Evolutionary conservation across 257 asterid genomes (phyloP).

Genomic region (Lavandula angustifolia): DNA sequence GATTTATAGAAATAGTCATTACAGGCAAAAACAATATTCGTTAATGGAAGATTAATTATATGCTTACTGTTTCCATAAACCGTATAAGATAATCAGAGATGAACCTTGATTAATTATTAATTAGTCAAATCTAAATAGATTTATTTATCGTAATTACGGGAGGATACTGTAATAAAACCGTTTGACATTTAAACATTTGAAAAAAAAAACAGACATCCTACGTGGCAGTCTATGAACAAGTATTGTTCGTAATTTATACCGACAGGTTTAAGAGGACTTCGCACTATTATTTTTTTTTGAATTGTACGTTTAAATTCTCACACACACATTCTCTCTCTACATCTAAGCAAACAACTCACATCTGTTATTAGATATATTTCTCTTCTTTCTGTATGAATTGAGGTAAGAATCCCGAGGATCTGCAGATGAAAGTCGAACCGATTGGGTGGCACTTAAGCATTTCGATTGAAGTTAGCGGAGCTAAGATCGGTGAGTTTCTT

Average conservation of each 20-base stretch:
- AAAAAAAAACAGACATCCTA: not conserved
- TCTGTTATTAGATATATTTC: slow-evolving; percentile 28
- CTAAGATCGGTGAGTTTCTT: slow-evolving; percentile 37
- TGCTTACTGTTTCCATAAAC: not conserved
- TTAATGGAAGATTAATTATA: slow-evolving; percentile 1
- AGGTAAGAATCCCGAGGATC: slow-evolving; percentile 25
- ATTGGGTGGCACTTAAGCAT: slow-evolving; percentile 28
- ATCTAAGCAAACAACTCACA: slow-evolving; percentile 29
- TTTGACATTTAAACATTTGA: slow-evolving; percentile 19
- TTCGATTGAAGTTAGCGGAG: slow-evolving; percentile 31
- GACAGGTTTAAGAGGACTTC: slow-evolving; percentile 34
- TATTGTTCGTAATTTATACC: slow-evolving; percentile 18
- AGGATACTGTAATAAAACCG: not conserved
- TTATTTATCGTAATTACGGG: not conserved
- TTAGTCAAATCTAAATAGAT: not conserved
- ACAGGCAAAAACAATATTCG: not conserved
- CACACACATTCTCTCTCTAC: slow-evolving; percentile 9
- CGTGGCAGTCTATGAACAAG: slow-evolving; percentile 32
- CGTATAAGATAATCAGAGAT: not conserved
- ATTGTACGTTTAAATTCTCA: slow-evolving; percentile 45
- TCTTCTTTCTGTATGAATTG: not conserved
- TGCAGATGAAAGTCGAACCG: slow-evolving; percentile 35
- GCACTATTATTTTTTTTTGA: slow-evolving; percentile 48
- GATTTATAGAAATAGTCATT: not conserved
- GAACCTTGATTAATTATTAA: not conserved